Evolutionary conservation across 176 grass and related monocot genomes (phyloP).

Genomic region (Bolboschoenus planiculmis): DNA sequence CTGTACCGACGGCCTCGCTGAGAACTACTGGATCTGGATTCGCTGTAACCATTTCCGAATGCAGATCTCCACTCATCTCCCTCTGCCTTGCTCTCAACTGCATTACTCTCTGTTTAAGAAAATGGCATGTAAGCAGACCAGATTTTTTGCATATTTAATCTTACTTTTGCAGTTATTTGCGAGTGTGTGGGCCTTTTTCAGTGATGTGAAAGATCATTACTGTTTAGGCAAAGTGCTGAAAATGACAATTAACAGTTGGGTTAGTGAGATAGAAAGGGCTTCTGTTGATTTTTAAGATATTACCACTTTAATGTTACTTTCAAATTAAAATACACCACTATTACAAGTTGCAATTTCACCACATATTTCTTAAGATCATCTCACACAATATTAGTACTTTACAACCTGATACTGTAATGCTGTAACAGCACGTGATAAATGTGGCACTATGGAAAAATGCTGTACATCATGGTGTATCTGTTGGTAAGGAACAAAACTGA

Average conservation of each 20-base stretch:
- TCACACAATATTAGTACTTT: too few species aligned
- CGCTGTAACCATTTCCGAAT: slow-evolving; percentile 41
- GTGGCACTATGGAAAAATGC: not conserved
- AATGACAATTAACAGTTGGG: not conserved
- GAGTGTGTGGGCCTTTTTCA: not conserved
- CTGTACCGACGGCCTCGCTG: slow-evolving; percentile 35
- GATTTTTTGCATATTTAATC: slow-evolving; percentile 5
- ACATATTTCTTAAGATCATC: too few species aligned
- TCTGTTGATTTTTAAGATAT: not conserved
- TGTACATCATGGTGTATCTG: too few species aligned
- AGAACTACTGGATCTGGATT: slow-evolving; percentile 65
- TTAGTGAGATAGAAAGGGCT: not conserved
- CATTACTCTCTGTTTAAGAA: slow-evolving; percentile 51
- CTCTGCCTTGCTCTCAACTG: slow-evolving; percentile 34
- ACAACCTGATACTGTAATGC: not conserved
- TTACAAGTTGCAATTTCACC: too few species aligned
- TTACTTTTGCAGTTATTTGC: not conserved
- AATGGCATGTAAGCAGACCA: not conserved
- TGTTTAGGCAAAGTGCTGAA: not conserved
- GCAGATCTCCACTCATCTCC: slow-evolving; percentile 93
- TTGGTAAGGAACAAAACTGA: not conserved
- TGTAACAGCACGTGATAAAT: not conserved
- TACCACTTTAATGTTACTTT: not conserved
- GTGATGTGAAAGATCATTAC: too few species aligned
- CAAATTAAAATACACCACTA: too few species aligned